phyloP scores from a whole-genome alignment of 352 stramenopile genomes.

The Achlya hypogyna region DNA sequence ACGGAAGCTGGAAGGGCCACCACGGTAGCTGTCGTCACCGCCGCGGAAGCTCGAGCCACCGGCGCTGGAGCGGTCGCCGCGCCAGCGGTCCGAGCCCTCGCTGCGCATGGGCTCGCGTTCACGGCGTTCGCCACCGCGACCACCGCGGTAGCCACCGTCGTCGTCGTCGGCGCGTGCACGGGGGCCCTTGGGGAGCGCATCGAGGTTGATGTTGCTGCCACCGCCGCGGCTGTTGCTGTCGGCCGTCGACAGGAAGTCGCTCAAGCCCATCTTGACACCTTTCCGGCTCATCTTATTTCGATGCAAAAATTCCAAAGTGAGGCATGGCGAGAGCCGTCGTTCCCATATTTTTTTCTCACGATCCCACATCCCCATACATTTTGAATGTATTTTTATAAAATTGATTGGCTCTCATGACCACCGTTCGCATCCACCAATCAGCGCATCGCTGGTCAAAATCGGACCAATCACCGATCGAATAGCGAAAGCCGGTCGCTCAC shows the following conservation, averaged over 20 bases:
- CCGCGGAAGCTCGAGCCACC: constrained; percentile 25
- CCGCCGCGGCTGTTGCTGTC: constrained; percentile 4
- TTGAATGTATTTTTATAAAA: not conserved
- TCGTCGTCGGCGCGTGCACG: constrained; percentile 29
- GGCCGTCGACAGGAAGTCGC: constrained; percentile 10
- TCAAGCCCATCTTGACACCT: constrained; percentile 12
- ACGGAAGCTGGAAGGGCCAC: constrained; percentile 25
- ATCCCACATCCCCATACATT: not conserved
- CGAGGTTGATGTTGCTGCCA: not conserved
- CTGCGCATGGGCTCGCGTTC: constrained; percentile 31
- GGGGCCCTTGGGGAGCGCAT: constrained; percentile 1
- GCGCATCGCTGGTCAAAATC: not conserved
- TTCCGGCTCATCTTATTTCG: constrained; percentile 2
- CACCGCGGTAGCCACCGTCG: constrained; percentile 42
- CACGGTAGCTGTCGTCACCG: constrained; percentile 29
- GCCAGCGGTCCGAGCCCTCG: constrained; percentile 44
- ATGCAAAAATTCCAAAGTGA: not conserved
- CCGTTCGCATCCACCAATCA: not conserved
- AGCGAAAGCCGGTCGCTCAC: not conserved
- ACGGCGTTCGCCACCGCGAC: constrained; percentile 35
- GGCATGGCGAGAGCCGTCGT: not conserved
- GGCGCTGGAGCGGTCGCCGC: constrained; percentile 27
- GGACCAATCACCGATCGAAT: not conserved
- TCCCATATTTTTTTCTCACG: not conserved
- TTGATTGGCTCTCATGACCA: not conserved